phyloP scores from a whole-genome alignment of 2,329 filamentous ascomycete genomes.

The Zopfia rhizophila region DNA sequence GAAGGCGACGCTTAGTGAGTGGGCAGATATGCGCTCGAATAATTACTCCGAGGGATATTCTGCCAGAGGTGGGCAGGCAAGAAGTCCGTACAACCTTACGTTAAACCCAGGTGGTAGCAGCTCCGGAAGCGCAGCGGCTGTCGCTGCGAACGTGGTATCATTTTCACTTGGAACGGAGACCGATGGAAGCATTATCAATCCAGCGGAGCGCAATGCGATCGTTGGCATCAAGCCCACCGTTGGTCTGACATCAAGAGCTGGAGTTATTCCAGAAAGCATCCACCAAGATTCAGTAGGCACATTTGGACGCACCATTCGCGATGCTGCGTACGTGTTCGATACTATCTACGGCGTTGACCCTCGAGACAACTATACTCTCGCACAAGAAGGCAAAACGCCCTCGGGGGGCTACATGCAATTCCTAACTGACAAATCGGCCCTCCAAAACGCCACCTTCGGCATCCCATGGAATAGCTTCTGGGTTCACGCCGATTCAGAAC shows the following conservation, averaged over 20 bases:
- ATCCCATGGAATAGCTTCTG: conserved; percentile 79
- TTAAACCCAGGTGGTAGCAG: conserved; percentile 75
- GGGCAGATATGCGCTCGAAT: conserved; percentile 63
- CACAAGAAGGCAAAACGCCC: conserved; percentile 66
- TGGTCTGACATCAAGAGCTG: conserved; percentile 71
- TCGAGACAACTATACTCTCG: conserved; percentile 73
- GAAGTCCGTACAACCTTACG: conserved; percentile 72
- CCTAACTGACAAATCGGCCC: conserved; percentile 63
- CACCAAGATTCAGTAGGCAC: conserved; percentile 76
- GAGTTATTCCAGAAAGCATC: conserved; percentile 70
- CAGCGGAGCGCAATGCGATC: conserved; percentile 73
- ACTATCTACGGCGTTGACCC: conserved; percentile 73
- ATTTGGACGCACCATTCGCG: conserved; percentile 74
- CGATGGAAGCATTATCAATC: conserved; percentile 74
- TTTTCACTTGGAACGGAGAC: conserved; percentile 80
- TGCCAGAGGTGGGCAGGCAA: conserved; percentile 40
- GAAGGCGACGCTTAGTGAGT: conserved; percentile 77
- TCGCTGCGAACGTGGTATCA: conserved; percentile 70
- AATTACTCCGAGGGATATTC: conserved; percentile 49
- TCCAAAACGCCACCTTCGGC: conserved; percentile 73
- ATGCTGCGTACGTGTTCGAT: conserved; percentile 73
- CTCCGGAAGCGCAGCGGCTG: conserved; percentile 72
- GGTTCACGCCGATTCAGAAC: conserved; percentile 67
- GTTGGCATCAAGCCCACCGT: conserved; percentile 83
- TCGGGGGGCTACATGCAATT: conserved; percentile 66